phyloP scores from a whole-genome alignment of 1,284 basidiomycete species.

The Xerocomus nothofagi region DNA sequence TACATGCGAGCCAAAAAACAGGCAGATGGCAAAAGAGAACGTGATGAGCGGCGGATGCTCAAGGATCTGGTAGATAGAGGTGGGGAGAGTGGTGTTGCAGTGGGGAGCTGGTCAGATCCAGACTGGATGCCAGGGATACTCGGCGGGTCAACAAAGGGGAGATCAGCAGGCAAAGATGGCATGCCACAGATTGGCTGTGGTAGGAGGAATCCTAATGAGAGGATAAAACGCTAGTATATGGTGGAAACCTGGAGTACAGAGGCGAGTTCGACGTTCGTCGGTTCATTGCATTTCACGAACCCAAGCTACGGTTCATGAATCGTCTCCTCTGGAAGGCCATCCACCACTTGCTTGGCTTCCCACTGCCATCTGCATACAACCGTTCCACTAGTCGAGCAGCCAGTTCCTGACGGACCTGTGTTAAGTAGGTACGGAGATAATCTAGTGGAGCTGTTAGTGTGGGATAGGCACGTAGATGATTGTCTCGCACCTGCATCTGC shows the following conservation, averaged over 20 bases:
- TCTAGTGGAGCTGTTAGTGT: slow-evolving; percentile 47
- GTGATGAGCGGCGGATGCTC: slow-evolving; percentile 77
- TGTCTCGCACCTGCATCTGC: slow-evolving; percentile 76
- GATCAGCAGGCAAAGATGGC: slow-evolving; percentile 62
- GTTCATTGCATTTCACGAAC: slow-evolving; percentile 41
- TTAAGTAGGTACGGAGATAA: slow-evolving; percentile 87
- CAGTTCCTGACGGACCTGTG: slow-evolving; percentile 91
- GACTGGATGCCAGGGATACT: slow-evolving; percentile 92
- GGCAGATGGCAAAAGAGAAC: slow-evolving; percentile 67
- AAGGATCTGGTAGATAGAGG: slow-evolving; percentile 59
- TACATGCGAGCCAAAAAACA: slow-evolving; percentile 81
- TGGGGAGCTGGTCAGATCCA: slow-evolving; percentile 92
- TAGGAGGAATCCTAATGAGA: slow-evolving; percentile 84
- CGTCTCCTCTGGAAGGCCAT: slow-evolving; percentile 98
- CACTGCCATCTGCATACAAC: slow-evolving; percentile 83
- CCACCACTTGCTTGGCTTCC: slow-evolving; percentile 99
- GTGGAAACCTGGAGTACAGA: slow-evolving; percentile 12
- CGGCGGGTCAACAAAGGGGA: slow-evolving; percentile 70
- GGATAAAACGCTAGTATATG: slow-evolving; percentile 50
- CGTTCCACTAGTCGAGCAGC: slow-evolving; percentile 84
- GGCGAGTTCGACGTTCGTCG: neutral
- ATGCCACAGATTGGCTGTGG: slow-evolving; percentile 86
- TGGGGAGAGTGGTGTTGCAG: slow-evolving; percentile 48
- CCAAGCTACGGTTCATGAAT: slow-evolving; percentile 90
- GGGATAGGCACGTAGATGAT: neutral